These are phyloP conservation scores for Byssochlamys sp. DNA, from an alignment of 2,329 filamentous ascomycete genomes.

Conservation along the genomic window DNA sequence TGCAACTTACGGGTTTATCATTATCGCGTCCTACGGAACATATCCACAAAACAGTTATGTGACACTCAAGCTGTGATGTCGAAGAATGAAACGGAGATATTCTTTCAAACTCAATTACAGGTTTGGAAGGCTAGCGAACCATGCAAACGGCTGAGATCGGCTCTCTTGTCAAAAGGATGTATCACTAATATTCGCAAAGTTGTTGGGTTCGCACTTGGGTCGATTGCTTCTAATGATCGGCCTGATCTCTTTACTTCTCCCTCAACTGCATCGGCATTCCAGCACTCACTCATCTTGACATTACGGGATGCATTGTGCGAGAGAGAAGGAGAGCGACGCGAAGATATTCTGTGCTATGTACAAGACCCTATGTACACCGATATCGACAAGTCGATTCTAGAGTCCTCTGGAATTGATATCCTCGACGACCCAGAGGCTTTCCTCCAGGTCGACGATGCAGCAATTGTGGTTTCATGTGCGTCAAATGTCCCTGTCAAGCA, in stretches of 20 bases:
- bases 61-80: conserved; percentile 1
- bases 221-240: not conserved
- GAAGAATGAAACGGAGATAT: not conserved
- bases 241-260: not conserved
- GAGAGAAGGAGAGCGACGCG: not conserved
- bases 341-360: conserved; percentile 10
- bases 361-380: conserved; percentile 14
- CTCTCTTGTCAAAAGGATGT: not conserved
- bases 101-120: conserved; percentile 1
- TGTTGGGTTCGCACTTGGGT: conserved; percentile 4
- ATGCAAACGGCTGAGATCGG: conserved; percentile 1
- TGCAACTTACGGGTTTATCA: conserved; percentile 3
- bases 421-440: conserved; percentile 22
- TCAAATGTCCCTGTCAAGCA: conserved; percentile 25
- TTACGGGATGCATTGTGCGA: not conserved
- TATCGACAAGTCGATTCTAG: conserved; percentile 9
- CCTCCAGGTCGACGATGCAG: conserved; percentile 25
- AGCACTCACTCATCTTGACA: conserved; percentile 3
- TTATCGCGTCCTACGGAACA: conserved; percentile 1
- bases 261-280: not conserved
- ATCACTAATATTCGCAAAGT: not conserved
- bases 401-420: conserved; percentile 8
- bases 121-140: conserved; percentile 1
- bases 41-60: conserved; percentile 1
- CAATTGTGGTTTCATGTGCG: conserved; percentile 24